These are phyloP conservation scores for Paecilomyces sp. DNA, from an alignment of 2,329 filamentous ascomycete genomes.

Conservation along the genomic window DNA sequence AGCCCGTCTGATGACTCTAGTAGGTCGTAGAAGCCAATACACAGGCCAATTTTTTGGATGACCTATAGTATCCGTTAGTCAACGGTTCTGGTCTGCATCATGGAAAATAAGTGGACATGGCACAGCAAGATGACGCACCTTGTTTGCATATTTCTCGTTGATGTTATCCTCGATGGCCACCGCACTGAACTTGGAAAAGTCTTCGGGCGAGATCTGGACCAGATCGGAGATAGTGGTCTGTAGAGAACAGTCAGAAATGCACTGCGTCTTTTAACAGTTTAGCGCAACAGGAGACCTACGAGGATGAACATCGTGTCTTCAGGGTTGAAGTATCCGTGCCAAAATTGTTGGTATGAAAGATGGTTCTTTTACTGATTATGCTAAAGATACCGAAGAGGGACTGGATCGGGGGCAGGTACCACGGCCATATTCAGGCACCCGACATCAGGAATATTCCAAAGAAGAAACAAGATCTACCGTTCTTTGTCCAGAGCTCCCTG, in stretches of 20 bases:
- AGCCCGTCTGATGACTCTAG: conserved; percentile 84
- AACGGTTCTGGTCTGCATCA: not conserved
- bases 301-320: conserved; percentile 1
- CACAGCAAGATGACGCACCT: conserved; percentile 42
- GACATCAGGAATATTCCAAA: not conserved
- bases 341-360: not conserved
- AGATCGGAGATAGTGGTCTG: conserved; percentile 89
- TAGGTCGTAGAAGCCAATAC: conserved; percentile 87
- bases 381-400: not conserved
- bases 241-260: not conserved
- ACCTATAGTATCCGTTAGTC: conserved; percentile 42
- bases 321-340: not conserved
- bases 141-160: conserved; percentile 94
- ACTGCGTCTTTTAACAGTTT: not conserved
- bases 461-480: not conserved
- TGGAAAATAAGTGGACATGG: not conserved
- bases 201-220: conserved; percentile 82
- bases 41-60: conserved; percentile 89
- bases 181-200: conserved; percentile 73
- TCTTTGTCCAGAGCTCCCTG: not conserved
- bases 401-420: not conserved
- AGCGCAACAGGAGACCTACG: not conserved
- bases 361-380: not conserved
- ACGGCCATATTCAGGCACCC: not conserved
- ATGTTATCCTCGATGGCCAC: conserved; percentile 93